A percentile compares a stretch with the other conserved stretches of the same genome.
These are phyloP conservation scores for Tetrapyrgos nigripes DNA, from an alignment of 1,284 basidiomycete species.

Conservation along the genomic window DNA sequence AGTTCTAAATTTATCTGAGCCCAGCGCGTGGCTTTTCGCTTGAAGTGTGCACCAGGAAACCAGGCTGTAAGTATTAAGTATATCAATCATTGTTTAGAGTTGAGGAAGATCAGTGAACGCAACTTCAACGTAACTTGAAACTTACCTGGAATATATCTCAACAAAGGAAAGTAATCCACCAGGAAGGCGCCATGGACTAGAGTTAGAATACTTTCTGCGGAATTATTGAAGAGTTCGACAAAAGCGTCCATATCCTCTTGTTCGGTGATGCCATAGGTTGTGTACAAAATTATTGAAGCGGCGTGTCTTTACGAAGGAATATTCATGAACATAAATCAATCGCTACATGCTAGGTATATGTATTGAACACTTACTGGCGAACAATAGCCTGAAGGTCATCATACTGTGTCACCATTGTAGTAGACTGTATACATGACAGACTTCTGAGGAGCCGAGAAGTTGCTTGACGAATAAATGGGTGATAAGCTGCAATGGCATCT, in stretches of 20 bases:
- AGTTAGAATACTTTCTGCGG: constrained; percentile 24
- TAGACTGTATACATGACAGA: background rate
- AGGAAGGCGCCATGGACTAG: constrained; percentile 35
- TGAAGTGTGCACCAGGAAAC: constrained; percentile 39
- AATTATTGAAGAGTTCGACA: constrained; percentile 30
- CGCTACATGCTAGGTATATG: background rate
- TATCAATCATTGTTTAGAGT: too few relatives aligned
- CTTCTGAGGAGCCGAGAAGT: constrained; percentile 22
- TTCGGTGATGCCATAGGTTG: constrained; percentile 38
- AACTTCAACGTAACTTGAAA: too few relatives aligned
- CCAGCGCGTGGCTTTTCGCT: constrained; percentile 30
- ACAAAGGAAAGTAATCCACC: constrained; percentile 37
- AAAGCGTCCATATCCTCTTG: constrained; percentile 30
- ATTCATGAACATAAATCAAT: background rate
- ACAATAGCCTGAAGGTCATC: constrained; percentile 30
- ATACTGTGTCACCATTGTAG: background rate
- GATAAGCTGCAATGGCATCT: constrained; percentile 14
- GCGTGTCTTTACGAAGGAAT: constrained; percentile 22
- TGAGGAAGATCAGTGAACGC: too few relatives aligned
- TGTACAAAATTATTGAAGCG: constrained; percentile 30
- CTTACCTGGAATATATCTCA: constrained; percentile 29
- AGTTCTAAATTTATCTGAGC: constrained; percentile 14
- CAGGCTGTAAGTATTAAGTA: constrained; percentile 19
- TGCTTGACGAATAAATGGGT: constrained; percentile 20
- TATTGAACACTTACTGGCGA: constrained; percentile 28